Conservation (phyloP, 1,284 basidiomycete species). For the Tilletiaria anomala region DNA sequence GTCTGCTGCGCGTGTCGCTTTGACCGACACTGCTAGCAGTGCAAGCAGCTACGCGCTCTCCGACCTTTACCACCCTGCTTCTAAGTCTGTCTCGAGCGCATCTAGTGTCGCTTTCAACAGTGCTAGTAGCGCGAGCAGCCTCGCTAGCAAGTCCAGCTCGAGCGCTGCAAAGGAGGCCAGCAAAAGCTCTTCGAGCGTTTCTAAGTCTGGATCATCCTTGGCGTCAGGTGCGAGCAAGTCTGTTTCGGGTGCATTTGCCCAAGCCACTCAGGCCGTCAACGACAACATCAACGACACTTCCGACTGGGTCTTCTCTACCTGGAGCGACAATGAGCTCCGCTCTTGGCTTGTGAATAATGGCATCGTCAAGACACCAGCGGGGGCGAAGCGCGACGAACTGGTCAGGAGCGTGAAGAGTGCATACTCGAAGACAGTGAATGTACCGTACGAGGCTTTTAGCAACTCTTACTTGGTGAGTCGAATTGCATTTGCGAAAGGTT, state of each 20-base stretch:
- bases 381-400: constrained; percentile 26
- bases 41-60: constrained; percentile 15
- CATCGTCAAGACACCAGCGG: constrained; percentile 24
- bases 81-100: constrained; percentile 9
- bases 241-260: constrained; percentile 10
- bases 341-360: constrained; percentile 22
- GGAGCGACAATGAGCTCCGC: constrained; percentile 28
- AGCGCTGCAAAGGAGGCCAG: constrained; percentile 2
- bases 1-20: too few species aligned
- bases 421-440: constrained; percentile 24
- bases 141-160: constrained; percentile 2
- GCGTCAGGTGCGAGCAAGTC: constrained; percentile 1
- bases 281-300: constrained; percentile 20
- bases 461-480: constrained; percentile 25
- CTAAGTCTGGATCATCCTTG: constrained; percentile 2
- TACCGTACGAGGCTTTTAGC: constrained; percentile 29
- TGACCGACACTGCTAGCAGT: constrained; percentile 13
- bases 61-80: constrained; percentile 22
- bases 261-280: constrained; percentile 14
- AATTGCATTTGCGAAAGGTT: background rate
- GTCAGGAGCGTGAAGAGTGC: constrained; percentile 18
- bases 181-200: constrained; percentile 1
- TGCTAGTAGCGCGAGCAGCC: constrained; percentile 3
- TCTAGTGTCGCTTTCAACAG: background rate
- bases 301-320: constrained; percentile 35